Conservation (phyloP, 306 rosid genomes). For the Bauhinia variegata region DNA sequence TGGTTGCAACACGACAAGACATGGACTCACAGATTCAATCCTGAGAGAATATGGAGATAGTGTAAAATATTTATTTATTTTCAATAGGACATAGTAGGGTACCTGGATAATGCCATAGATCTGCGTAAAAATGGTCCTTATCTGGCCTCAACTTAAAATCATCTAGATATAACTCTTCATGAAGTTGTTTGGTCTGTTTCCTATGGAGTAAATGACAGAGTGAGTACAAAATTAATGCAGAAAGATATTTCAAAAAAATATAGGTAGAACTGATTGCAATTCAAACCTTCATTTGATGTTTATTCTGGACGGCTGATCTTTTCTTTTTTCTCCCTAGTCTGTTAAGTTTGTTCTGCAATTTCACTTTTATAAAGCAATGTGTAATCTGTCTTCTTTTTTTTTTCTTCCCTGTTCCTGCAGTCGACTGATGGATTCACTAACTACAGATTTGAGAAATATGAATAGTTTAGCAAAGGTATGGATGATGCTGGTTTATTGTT, state of each 20-base stretch:
- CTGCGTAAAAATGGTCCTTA: background rate
- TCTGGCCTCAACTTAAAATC: background rate
- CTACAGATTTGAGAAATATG: conserved; percentile 90
- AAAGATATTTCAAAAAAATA: background rate
- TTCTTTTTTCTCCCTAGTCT: conserved; percentile 5
- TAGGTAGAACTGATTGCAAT: background rate
- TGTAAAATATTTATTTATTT: background rate
- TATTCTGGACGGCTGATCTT: conserved; percentile 1
- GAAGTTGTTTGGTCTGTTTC: no score
- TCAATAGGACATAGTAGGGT: no score
- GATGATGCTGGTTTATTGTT: conserved; percentile 27
- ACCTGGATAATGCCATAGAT: background rate
- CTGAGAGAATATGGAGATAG: background rate
- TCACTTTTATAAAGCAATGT: conserved; percentile 12
- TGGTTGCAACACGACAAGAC: no score
- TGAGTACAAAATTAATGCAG: background rate
- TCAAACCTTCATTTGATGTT: conserved; percentile 14
- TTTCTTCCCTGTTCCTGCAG: conserved; percentile 58
- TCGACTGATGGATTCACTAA: conserved; percentile 93
- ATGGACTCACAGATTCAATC: background rate
- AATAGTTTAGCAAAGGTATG: conserved; percentile 91
- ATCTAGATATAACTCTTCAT: background rate
- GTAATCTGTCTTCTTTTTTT: conserved; percentile 34
- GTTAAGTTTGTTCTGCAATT: conserved; percentile 17
- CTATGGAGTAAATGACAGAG: background rate